Percentiles rank a stretch among this genome's conserved stretches.
phyloP scores from a whole-genome alignment of 306 rosid genomes.

The Prunus mume region DNA sequence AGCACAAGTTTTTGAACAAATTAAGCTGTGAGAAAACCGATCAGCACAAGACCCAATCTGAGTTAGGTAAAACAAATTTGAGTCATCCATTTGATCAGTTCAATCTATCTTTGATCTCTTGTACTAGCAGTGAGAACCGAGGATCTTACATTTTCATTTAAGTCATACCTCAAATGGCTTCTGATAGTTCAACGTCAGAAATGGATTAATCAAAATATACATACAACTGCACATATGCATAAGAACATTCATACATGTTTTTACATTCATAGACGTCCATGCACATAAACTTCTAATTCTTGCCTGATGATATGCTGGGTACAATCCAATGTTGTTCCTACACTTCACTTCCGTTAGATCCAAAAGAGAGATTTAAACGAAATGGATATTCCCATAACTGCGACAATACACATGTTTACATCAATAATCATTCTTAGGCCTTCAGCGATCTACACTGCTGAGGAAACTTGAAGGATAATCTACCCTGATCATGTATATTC shows the following conservation, averaged over 20 bases:
- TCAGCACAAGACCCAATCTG: too few relatives aligned
- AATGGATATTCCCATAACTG: constrained; percentile 2
- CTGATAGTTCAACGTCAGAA: background rate
- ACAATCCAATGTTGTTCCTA: constrained; percentile 3
- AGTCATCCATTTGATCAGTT: background rate
- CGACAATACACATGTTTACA: constrained; percentile 4
- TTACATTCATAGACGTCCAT: background rate
- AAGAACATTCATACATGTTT: background rate
- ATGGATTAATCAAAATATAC: background rate
- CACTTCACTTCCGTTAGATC: constrained; percentile 12
- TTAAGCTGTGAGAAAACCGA: background rate
- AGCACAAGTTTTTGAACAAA: background rate
- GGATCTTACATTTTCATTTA: background rate
- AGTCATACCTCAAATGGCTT: background rate
- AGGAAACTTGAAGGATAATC: background rate
- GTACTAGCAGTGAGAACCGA: background rate
- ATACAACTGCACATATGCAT: background rate
- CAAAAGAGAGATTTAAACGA: background rate
- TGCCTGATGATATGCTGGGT: background rate
- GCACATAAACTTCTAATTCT: background rate
- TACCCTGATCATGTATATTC: constrained; percentile 41
- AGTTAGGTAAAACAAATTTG: too few relatives aligned
- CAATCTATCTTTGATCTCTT: background rate
- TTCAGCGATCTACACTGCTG: constrained; percentile 21
- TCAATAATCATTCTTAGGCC: constrained; percentile 1